Conservation (phyloP, 805 yeast species). For the Candida taoyuanica region DNA sequence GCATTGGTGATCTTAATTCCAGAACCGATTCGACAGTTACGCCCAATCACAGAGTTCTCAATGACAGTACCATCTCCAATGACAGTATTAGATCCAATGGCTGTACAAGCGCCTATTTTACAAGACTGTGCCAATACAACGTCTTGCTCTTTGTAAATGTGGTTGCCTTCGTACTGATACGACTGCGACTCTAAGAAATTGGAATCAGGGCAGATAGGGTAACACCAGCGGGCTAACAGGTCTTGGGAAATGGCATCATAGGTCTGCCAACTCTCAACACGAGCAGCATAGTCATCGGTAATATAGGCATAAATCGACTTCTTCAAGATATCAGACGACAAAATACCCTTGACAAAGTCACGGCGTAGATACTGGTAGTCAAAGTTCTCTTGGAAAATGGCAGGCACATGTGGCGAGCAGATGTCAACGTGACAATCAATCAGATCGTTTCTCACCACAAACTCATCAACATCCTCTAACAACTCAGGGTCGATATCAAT, state of each 20-base stretch:
- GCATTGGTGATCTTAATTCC: constrained; percentile 68
- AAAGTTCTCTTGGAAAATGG: constrained; percentile 92
- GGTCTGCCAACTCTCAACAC: constrained; percentile 94
- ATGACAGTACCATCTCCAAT: constrained; percentile 74
- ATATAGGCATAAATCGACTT: constrained; percentile 89
- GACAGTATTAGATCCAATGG: constrained; percentile 71
- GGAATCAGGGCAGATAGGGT: constrained; percentile 86
- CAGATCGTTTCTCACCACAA: constrained; percentile 82
- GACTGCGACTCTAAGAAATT: constrained; percentile 68
- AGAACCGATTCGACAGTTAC: constrained; percentile 78
- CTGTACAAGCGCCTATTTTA: constrained; percentile 71
- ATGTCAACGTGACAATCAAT: constrained; percentile 96
- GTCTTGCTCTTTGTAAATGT: constrained; percentile 82
- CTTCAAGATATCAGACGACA: constrained; percentile 84
- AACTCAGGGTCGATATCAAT: constrained; percentile 80
- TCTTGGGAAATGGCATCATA: constrained; percentile 91
- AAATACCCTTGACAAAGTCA: constrained; percentile 87
- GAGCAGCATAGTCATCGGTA: constrained; percentile 75
- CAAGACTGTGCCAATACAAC: constrained; percentile 95
- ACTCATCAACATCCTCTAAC: constrained; percentile 66
- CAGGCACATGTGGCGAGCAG: constrained; percentile 91
- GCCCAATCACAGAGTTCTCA: constrained; percentile 74
- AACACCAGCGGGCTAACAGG: constrained; percentile 85
- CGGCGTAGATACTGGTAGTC: constrained; percentile 84
- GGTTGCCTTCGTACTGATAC: constrained; percentile 76